Conservation (phyloP, 768 basidiomycete species). For the Psilocybe azurescens region DNA sequence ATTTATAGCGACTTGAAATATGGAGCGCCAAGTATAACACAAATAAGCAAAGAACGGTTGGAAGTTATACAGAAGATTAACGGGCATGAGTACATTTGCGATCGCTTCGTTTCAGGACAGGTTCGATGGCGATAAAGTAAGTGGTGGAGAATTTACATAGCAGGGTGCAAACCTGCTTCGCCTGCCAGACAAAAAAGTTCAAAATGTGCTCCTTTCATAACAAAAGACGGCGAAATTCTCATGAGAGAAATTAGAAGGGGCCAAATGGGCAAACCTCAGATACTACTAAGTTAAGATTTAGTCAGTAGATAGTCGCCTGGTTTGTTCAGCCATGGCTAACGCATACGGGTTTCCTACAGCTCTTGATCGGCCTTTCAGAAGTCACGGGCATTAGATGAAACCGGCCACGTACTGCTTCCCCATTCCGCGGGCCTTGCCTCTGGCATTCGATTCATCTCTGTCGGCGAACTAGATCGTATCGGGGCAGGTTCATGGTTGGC, state of each 20-base stretch:
- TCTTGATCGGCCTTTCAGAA: conserved; percentile 11
- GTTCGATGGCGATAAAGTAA: not conserved
- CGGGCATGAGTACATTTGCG: too few species aligned
- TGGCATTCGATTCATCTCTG: conserved; percentile 2
- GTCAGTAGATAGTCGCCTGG: conserved; percentile 10
- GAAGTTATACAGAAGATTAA: too few species aligned
- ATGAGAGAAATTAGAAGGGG: not conserved
- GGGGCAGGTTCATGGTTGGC: not conserved
- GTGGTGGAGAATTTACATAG: not conserved
- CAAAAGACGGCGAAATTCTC: not conserved
- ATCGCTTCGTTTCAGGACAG: not conserved
- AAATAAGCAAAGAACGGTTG: too few species aligned
- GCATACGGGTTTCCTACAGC: conserved; percentile 42
- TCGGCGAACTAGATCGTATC: not conserved
- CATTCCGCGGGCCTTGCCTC: conserved; percentile 23
- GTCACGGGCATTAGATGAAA: not conserved
- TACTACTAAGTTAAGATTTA: not conserved
- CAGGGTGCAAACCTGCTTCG: not conserved
- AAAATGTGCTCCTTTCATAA: not conserved
- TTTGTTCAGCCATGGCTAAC: conserved; percentile 33
- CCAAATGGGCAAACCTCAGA: not conserved
- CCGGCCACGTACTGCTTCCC: conserved; percentile 36
- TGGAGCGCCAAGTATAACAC: too few species aligned
- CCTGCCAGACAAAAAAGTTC: not conserved
- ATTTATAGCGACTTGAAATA: too few species aligned